Evolutionary conservation across 2,329 filamentous ascomycete genomes (phyloP), one percentile per base, ranked within the genome.

Genomic region (Penicillium sp.): DNA sequence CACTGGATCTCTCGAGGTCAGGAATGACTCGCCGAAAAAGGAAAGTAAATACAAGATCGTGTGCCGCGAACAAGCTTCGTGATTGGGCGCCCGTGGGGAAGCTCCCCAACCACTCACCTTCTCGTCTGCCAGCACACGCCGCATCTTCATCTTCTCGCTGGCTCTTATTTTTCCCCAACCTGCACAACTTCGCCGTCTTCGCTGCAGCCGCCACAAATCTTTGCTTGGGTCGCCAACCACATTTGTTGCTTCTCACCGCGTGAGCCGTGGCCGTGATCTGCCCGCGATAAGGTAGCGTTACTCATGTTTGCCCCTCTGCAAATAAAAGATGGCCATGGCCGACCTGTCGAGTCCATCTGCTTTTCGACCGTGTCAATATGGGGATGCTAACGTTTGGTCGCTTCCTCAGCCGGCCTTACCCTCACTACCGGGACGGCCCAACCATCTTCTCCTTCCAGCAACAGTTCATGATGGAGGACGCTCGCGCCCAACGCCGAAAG

Each of bases 301-400:
- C 25, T 22, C 44, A 27, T 39, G 33, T 39, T 33, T 24, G 41
- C 36, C 50, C 38, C 46, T 39, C 16, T 30, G 30, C 28, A 42
- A 30, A 35, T 41, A 47, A 44, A 43, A 48, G 35, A 46, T 39
- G 30, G 30, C 20, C 30, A 16, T 36, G 27, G 20, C 30, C 33
- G 22, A 36, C 27, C 27, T 38, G 24, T 40, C 33, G 41, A 22
- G 16, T 20, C 35, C 13, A 3, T 18, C 18, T 13, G 35, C 35
- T 38, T 10, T 28, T 24, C 28, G 18, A 38, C n/a, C 11, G 25
- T 43, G 40, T 43, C 46, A 69, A 30, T 9, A 69, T 70, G 69
- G 65, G 62, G 44, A 69, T 73, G 68, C 69, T 73, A 63, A 73
- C 67, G 27, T 65, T 72, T 44, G 59, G 56, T 22, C 69, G 69